Base-by-base conservation (phyloP, 2,329 filamentous ascomycete genomes). In the Arthrobotrys iridis region DNA sequence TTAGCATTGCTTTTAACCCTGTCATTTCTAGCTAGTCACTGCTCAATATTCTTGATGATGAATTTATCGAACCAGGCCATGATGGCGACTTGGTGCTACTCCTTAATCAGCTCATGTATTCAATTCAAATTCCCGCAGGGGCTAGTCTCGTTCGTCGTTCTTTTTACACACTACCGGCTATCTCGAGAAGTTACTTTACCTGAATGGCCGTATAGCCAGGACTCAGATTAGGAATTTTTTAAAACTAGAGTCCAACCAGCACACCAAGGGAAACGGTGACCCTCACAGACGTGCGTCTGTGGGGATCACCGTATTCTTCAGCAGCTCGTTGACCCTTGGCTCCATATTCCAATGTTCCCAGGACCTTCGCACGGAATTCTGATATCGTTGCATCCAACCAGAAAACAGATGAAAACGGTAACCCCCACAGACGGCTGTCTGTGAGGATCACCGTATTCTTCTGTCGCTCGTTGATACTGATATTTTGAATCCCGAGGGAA, bases 401-500 rank as follows among this genome's bases (percentile, higher is more conserved):
- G 70, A 48, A 30, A 74, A 24, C 70, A 74, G 55, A 74, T 62
- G 70, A 74, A 62, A 74, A 74, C 70, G 70, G 70, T 63, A 55
- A 74, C 55, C 70, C 65, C 55, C 70, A 67, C 70, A 74, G 70
- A 67, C 55, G 70, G 70, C 62, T 67, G 70, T 74, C 70, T 74
- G 70, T 74, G 70, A 64, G 70, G 70, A 67, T 74, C 70, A 74
- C 70, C 70, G 70, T 74, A 74, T 74, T 74, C 70, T 67, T 74
- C 70, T 74, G 70, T 45, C 62, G 43, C 70, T 74, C 70, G 70
- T 62, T 74, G 62, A 74, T 59, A 62, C 22, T 35, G 26, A 43
- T 70, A 24, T 35, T 40, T 26, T 22, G 28, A 13, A 30, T 52
- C 5, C 28, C 15, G 33, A 4, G 2, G 18, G 4, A 22, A n/a